phyloP scores from a whole-genome alignment of 371 early-diverging fungal species.

The Mortierella sp. region DNA sequence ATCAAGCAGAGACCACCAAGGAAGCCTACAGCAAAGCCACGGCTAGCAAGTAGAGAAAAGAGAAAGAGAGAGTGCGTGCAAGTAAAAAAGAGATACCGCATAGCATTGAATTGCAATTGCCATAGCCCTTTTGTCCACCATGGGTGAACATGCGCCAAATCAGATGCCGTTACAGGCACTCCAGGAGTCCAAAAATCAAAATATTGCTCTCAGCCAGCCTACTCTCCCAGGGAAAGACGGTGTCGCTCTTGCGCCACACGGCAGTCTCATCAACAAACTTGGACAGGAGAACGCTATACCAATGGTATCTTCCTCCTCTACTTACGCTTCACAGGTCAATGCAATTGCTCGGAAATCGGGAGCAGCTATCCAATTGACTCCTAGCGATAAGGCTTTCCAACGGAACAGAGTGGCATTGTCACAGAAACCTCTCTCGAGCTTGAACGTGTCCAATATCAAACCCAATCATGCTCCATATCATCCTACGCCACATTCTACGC shows the following conservation, averaged over 20 bases:
- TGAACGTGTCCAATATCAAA: not conserved
- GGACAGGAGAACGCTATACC: constrained; percentile 13
- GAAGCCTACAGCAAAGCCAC: not conserved
- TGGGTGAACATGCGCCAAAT: constrained; percentile 31
- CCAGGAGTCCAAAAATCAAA: constrained; percentile 21
- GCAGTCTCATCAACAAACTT: constrained; percentile 7
- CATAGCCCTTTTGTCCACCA: constrained; percentile 7
- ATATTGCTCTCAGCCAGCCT: not conserved
- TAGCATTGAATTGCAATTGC: not conserved
- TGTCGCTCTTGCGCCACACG: not conserved
- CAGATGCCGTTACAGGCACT: constrained; percentile 12
- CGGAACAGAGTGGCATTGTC: constrained; percentile 27
- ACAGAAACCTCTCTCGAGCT: constrained; percentile 17
- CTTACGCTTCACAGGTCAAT: constrained; percentile 1
- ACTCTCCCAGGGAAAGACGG: not conserved
- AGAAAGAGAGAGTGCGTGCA: not conserved
- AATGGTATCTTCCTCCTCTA: not conserved
- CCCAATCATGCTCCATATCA: not conserved
- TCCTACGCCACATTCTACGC: not conserved
- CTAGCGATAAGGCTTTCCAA: constrained; percentile 13
- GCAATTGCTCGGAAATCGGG: not conserved
- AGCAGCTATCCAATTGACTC: not conserved
- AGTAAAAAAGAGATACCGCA: not conserved
- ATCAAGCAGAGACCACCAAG: not conserved
- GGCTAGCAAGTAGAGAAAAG: not conserved